Base-by-base conservation (phyloP, 345 rosid genomes). In the Aethionema arabicum region DNA sequence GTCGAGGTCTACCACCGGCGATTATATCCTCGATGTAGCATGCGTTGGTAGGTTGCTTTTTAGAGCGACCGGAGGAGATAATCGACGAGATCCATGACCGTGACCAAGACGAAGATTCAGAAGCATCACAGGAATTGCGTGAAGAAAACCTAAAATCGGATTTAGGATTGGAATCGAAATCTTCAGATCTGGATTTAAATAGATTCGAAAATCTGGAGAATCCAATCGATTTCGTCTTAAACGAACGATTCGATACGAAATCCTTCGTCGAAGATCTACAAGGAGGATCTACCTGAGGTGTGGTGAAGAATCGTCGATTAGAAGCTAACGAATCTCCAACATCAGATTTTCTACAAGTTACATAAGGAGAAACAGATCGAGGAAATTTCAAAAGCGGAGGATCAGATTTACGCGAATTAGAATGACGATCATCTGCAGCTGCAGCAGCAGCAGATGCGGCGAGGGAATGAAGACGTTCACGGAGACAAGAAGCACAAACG, bases 401-500 rank as follows among this genome's bases (percentile, higher is more conserved):
- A 40, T 59, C 70, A 10, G 76, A 73, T 5, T 71, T 60, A n/a
- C 37, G 65, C 0, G 72, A 56, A 13, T 59, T 68, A 11, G 46
- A 4, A 47, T 72, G 6, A 35, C 12, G 13, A 6, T 70, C 72
- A 35, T 74, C 75, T 4, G 71, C 69, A 32, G 73, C 72, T 29
- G 72, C 39, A 29, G 77, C 88, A 9, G 85, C 85, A 57, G 74
- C 87, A 40, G 85, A 50, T 3, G 76, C 85, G 45, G 88, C 70
- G 58, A 84, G 78, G 5, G 50, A 72, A 6, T 72, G 44, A 31
- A 91, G 90, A 43, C 93, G 89, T 39, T 89, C 85, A 0, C 88
- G 86, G 80, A 92, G 98, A 46, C 97, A 92, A 43, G 98, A 69
- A 56, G 96, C 81, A 72, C 97, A 92, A 63, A 92, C 95, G 69